Percentiles rank a stretch among this genome's conserved stretches.
phyloP scores from a whole-genome alignment of 2,329 filamentous ascomycete species.

The Colletotrichum liriopes region DNA sequence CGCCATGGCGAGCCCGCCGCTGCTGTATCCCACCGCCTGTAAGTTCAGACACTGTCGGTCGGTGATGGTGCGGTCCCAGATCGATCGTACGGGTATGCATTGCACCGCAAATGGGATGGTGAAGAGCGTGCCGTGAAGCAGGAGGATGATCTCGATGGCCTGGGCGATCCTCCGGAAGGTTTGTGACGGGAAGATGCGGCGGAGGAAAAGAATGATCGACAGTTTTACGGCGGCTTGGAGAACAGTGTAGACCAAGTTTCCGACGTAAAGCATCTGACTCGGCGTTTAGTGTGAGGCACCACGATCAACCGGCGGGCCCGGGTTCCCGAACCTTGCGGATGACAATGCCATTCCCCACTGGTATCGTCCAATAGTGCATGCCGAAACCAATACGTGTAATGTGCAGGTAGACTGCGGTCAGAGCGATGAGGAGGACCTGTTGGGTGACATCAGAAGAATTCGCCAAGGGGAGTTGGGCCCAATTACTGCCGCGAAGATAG shows the following conservation, averaged over 20 bases:
- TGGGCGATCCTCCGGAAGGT: slow-evolving; percentile 6
- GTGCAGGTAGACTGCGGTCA: slow-evolving; percentile 8
- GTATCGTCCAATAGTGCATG: slow-evolving; percentile 12
- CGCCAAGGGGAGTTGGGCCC: not conserved
- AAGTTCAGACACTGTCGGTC: not conserved
- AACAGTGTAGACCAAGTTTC: slow-evolving; percentile 16
- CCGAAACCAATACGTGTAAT: slow-evolving; percentile 9
- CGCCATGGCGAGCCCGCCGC: not conserved
- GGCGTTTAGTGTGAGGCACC: not conserved
- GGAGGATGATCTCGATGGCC: not conserved
- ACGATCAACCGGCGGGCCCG: not conserved
- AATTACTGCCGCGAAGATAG: slow-evolving; percentile 12
- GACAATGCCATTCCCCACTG: slow-evolving; percentile 5
- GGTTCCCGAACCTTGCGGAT: slow-evolving; percentile 12
- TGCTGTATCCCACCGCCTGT: not conserved
- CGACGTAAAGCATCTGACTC: slow-evolving; percentile 18
- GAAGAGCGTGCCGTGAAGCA: slow-evolving; percentile 12
- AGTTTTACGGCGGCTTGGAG: slow-evolving; percentile 19
- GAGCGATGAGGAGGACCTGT: slow-evolving; percentile 1
- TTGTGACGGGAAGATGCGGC: slow-evolving; percentile 8
- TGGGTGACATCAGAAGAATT: not conserved
- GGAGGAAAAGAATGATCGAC: slow-evolving; percentile 17
- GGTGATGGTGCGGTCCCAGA: slow-evolving; percentile 7
- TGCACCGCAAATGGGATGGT: slow-evolving; percentile 3
- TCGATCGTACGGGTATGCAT: slow-evolving; percentile 6